phyloP scores from a whole-genome alignment of 2,329 filamentous ascomycete species.

The Plenodomus lindquistii region DNA sequence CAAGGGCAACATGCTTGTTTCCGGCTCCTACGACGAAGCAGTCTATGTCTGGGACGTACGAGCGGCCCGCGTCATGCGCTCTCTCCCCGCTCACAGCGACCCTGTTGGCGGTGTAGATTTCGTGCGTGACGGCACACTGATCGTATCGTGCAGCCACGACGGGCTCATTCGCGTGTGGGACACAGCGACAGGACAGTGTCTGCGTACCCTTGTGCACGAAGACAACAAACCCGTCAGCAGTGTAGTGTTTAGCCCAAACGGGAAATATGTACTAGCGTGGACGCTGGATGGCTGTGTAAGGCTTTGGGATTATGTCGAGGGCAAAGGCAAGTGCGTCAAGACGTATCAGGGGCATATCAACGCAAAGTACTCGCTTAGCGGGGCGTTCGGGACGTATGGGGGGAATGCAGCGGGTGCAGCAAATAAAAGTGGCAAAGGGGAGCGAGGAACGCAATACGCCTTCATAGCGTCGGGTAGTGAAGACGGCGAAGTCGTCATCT shows the following conservation, averaged over 20 bases:
- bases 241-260: constrained; percentile 92
- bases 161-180: constrained; percentile 85
- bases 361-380: constrained; percentile 78
- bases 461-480: constrained; percentile 87
- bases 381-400: constrained; percentile 75
- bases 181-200: constrained; percentile 89
- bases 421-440: background rate
- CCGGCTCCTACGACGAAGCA: constrained; percentile 94
- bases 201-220: constrained; percentile 93
- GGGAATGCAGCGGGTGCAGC: constrained; percentile 13
- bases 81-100: constrained; percentile 90
- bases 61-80: constrained; percentile 83
- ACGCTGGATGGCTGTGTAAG: constrained; percentile 88
- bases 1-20: constrained; percentile 95
- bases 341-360: constrained; percentile 95
- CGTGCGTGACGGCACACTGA: constrained; percentile 85
- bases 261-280: constrained; percentile 88
- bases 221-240: constrained; percentile 89
- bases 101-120: constrained; percentile 94
- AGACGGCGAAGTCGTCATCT: constrained; percentile 81
- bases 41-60: constrained; percentile 97
- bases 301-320: constrained; percentile 93
- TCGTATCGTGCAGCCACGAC: constrained; percentile 89
- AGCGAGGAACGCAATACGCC: constrained; percentile 33
- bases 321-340: constrained; percentile 87